Conservation (phyloP, 2,329 filamentous ascomycete genomes). For the Pleochaeta shiraiana region DNA sequence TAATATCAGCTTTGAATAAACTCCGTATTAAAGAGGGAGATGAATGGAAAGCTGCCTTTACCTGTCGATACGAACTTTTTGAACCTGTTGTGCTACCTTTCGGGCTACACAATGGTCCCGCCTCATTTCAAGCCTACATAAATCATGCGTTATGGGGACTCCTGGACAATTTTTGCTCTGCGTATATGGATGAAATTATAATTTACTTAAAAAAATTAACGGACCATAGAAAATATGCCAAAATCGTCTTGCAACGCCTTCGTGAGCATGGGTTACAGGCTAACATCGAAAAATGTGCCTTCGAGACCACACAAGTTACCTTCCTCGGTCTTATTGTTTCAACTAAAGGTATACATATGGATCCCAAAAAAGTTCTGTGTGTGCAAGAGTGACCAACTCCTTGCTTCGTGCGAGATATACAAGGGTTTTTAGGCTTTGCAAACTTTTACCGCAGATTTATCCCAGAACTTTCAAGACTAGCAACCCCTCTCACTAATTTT, state of each 20-base stretch:
- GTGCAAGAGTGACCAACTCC: neutral
- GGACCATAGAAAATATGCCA: slow-evolving; percentile 2
- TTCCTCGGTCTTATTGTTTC: slow-evolving; percentile 5
- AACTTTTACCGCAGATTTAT: neutral
- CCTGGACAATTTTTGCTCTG: neutral
- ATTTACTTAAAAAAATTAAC: neutral
- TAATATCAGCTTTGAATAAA: neutral
- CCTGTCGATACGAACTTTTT: neutral
- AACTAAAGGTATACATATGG: neutral
- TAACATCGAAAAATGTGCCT: slow-evolving; percentile 5
- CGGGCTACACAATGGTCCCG: neutral
- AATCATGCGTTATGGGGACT: neutral
- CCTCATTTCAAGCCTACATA: neutral
- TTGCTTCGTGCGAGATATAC: neutral
- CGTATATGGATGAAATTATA: neutral
- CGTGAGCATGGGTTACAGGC: neutral
- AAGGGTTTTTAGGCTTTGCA: neutral
- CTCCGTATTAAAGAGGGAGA: neutral
- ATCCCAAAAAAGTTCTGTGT: neutral
- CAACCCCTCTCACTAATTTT: neutral
- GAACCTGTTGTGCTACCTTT: neutral
- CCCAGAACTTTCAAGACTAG: neutral
- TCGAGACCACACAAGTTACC: slow-evolving; percentile 1
- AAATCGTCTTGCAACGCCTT: slow-evolving; percentile 5
- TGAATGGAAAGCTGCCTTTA: neutral